Conservation (phyloP, 768 basidiomycete species). For the Calvatia gigantea region DNA sequence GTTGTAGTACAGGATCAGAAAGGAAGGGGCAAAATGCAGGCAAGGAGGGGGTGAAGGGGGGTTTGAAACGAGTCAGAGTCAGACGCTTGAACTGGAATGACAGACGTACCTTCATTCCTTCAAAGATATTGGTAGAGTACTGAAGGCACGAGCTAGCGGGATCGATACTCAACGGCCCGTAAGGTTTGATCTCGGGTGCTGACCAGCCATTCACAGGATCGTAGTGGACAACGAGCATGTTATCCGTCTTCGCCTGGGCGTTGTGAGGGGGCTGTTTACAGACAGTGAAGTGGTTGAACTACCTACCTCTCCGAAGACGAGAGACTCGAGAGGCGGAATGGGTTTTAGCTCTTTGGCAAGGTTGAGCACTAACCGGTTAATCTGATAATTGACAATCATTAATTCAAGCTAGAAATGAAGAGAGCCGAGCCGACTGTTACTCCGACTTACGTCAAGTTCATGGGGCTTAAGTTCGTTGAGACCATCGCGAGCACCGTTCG, state of each 20-base stretch:
- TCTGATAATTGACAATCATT: conserved; percentile 30
- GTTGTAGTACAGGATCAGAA: background rate
- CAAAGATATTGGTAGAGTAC: conserved; percentile 83
- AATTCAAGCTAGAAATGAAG: background rate
- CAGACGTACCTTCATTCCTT: conserved; percentile 69
- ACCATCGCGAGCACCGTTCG: background rate
- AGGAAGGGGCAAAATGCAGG: background rate
- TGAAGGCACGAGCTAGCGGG: conserved; percentile 79
- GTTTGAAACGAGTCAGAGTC: no score
- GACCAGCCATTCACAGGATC: conserved; percentile 66
- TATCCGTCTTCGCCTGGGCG: conserved; percentile 61
- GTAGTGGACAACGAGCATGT: conserved; percentile 72
- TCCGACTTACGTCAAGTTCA: background rate
- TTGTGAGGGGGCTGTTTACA: background rate
- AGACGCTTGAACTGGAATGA: background rate
- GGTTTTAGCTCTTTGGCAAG: conserved; percentile 46
- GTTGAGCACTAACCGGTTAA: conserved; percentile 49
- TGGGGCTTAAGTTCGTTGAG: background rate
- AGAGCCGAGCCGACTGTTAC: no score
- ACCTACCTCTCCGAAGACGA: conserved; percentile 57
- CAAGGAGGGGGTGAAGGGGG: no score
- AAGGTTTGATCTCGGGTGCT: conserved; percentile 69
- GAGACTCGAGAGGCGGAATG: conserved; percentile 41
- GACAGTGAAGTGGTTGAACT: background rate
- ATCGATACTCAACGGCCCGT: conserved; percentile 65